Evolutionary conservation across 2,329 filamentous ascomycete genomes (phyloP), one percentile per base, ranked within the genome.

Genomic region (Phialophora verrucosa): DNA sequence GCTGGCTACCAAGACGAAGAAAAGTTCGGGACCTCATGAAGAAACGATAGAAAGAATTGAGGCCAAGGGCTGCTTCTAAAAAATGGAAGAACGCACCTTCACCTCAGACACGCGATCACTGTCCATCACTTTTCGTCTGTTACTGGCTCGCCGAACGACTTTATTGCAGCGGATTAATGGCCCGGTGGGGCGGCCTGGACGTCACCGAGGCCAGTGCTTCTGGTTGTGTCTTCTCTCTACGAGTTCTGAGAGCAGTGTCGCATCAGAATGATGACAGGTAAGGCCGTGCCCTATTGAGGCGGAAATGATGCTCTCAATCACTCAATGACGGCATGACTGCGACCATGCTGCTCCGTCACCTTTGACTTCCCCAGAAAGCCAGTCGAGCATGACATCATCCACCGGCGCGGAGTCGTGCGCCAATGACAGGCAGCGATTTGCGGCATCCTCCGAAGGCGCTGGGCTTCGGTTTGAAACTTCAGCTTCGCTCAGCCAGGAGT

Each of bases 161-260:
- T 59, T 59, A 59, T 50, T 50, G 57, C 57, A 47, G 57, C 57
- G 57, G 57, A 59, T 31, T 50, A 3, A 20, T 31, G 42, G 47
- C 57, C 57, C 57, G 57, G 20, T 31, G 57, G 44, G 20, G 27
- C 23, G 35, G 5, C 38, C 17, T 44, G 38, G 38, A 44, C 38
- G 38, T 44, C 38, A 44, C 38, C 1, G 38, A 7, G 38, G 17
- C 0, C 38, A 8, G 17, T n/a, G 14, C 4, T n/a, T 44, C 11
- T 44, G 38, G 8, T 20, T 44, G 38, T 17, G 38, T 44, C 14
- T 8, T 44, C 38, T n/a, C 17, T 44, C 17, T 44, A n/a, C 38
- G 5, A 6, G 38, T 8, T 8, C 23, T 8, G 14, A 11, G 11
- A 8, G 29, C 12, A 20, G 42, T 8, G 57, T 59, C 42, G 42